Evolutionary conservation across 495 filamentous ascomycete genomes (phyloP).

Genomic region (Penicillium tannophilum): DNA sequence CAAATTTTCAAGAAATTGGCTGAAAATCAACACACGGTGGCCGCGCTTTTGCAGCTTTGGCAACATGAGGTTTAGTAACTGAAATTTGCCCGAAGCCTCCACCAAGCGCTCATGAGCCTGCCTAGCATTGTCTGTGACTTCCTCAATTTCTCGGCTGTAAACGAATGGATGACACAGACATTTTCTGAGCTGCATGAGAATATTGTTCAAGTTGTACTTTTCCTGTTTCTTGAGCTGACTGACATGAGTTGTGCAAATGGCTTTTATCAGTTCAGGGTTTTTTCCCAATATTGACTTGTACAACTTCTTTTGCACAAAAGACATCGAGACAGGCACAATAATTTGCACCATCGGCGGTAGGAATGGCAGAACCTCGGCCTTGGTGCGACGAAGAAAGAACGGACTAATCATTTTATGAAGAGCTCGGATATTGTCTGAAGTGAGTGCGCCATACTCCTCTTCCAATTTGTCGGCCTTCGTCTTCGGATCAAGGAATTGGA

Average conservation of each 20-base stretch:
- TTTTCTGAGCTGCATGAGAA: constrained; percentile 93
- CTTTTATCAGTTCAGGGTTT: constrained; percentile 83
- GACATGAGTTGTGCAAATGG: constrained; percentile 71
- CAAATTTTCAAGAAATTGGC: constrained; percentile 88
- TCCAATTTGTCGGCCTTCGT: constrained; percentile 74
- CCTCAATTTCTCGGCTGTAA: constrained; percentile 87
- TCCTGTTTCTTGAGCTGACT: constrained; percentile 63
- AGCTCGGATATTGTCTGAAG: constrained; percentile 74
- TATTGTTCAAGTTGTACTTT: constrained; percentile 81
- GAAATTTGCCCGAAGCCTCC: constrained; percentile 88
- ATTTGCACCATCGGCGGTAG: constrained; percentile 91
- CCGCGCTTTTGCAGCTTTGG: constrained; percentile 87
- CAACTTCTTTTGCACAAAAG: constrained; percentile 85
- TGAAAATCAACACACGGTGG: constrained; percentile 93
- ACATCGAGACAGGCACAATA: constrained; percentile 93
- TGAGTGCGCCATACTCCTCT: constrained; percentile 68
- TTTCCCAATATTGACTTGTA: constrained; percentile 92
- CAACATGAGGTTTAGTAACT: constrained; percentile 83
- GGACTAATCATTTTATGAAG: constrained; percentile 85
- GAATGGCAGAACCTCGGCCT: constrained; percentile 84
- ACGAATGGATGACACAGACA: constrained; percentile 95
- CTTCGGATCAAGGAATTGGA: constrained; percentile 82
- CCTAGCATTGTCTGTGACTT: constrained; percentile 55
- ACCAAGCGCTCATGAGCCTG: constrained; percentile 76
- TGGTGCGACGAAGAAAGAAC: constrained; percentile 82